Evolutionary conservation across 2,329 filamentous ascomycete species (phyloP), one percentile per base, ranked within the genome.

Genomic region (Pleomassaria siparia): DNA sequence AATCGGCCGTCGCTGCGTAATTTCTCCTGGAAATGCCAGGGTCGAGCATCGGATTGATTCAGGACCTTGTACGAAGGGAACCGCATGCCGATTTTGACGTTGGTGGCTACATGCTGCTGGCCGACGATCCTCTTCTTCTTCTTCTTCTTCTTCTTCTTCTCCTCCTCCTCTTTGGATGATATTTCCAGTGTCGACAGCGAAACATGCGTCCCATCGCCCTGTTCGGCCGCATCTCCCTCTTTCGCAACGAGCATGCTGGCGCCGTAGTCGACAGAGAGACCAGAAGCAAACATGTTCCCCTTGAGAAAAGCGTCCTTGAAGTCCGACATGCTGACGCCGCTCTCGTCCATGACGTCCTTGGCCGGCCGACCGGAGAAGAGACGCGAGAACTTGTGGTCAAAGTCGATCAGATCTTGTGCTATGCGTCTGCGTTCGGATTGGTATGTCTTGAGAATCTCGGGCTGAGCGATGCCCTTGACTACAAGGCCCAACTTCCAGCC

Each of bases 341-440:
- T 78, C 49, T 79, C 78, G 53, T 86, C 82, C 69, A 81, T 76
- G 20, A 81, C 71, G 45, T 83, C 80, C 60, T 80, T 83, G 26
- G 76, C 81, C 1, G 79, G 83, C 1, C 63, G 54, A 0, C 74
- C 74, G 0, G 72, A 74, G 50, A 78, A 78, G 47, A 79, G 66
- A 9, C 69, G 64, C 0, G 74, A 73, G 55, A 78, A 77, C 40
- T 76, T 71, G 47, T 74, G 72, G 42, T 80, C 77, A 51, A 79
- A 79, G 4, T 69, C 70, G 50, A 90, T 88, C 0, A 89, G 76
- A 30, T 85, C 80, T 52, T 84, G 75, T 0, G 86, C 87, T 2
- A 88, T 80, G 8, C 73, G 74, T 5, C 79, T 76, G 4, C 86
- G 73, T 58, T 82, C 80, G 0, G 71, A 70, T 26, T 79, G 69